Percentiles rank a stretch among this genome's conserved stretches.
Conservation (phyloP, 352 stramenopile genomes). For the Phytopythium kandeliae region DNA sequence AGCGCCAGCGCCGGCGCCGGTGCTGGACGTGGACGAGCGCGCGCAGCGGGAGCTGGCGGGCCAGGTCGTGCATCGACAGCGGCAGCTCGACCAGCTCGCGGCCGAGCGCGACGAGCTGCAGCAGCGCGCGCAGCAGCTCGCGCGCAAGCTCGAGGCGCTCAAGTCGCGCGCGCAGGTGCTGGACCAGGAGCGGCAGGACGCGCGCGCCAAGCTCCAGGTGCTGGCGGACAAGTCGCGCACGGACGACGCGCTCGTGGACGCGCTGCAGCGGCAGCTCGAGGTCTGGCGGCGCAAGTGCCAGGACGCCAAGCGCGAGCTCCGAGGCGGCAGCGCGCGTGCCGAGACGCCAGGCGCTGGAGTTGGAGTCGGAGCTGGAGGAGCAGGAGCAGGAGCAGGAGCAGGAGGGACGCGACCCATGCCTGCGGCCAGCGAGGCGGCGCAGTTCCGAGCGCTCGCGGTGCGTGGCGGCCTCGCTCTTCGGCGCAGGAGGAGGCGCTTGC, state of each 20-base stretch:
- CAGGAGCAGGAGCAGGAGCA: no score
- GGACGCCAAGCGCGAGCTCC: slow-evolving; percentile 48
- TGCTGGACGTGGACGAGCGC: slow-evolving; percentile 50
- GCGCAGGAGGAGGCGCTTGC: background rate
- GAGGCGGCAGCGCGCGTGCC: slow-evolving; percentile 25
- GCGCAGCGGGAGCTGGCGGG: slow-evolving; percentile 53
- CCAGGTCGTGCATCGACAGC: slow-evolving; percentile 56
- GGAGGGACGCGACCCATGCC: slow-evolving; percentile 36
- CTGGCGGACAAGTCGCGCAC: slow-evolving; percentile 76
- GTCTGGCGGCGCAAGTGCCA: slow-evolving; percentile 49
- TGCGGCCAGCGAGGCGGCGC: slow-evolving; percentile 30
- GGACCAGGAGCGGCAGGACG: slow-evolving; percentile 69
- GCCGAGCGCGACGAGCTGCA: slow-evolving; percentile 52
- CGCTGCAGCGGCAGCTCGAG: slow-evolving; percentile 63
- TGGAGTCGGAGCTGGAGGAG: no score
- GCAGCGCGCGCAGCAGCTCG: slow-evolving; percentile 46
- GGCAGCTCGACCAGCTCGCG: slow-evolving; percentile 53
- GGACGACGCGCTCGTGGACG: slow-evolving; percentile 76
- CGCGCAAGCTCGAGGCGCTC: slow-evolving; percentile 54
- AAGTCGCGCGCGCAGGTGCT: slow-evolving; percentile 64
- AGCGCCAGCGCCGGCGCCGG: background rate
- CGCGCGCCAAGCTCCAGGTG: slow-evolving; percentile 56
- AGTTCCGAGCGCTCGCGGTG: slow-evolving; percentile 52
- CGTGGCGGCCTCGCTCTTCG: no score
- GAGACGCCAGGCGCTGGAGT: slow-evolving; percentile 44